Evolutionary conservation across 2,329 filamentous ascomycete species (phyloP).

Genomic region (Chaetomiaceae sp.): DNA sequence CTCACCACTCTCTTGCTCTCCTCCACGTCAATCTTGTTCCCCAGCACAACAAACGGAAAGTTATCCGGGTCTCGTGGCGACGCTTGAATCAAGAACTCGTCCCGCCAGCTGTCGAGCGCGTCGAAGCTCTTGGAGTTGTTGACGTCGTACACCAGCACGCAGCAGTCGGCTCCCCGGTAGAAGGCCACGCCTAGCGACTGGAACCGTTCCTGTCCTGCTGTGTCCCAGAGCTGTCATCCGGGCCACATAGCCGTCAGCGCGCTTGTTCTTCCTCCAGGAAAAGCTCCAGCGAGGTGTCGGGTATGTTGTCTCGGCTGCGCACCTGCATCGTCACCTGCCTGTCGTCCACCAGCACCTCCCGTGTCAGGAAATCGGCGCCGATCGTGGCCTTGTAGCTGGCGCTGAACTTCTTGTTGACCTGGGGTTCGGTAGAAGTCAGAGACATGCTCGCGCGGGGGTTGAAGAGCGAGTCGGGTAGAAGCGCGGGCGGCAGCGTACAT

Average conservation of each 20-base stretch:
- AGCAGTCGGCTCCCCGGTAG: conserved; percentile 96
- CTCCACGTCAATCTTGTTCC: conserved; percentile 98
- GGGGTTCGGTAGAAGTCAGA: conserved; percentile 18
- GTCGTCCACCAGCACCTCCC: conserved; percentile 96
- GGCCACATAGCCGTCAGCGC: conserved; percentile 16
- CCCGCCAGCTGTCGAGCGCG: conserved; percentile 94
- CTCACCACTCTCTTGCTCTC: conserved; percentile 89
- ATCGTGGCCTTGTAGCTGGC: conserved; percentile 99
- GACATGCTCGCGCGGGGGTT: not conserved
- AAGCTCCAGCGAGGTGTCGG: not conserved
- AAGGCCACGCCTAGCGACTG: conserved; percentile 96
- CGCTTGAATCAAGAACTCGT: conserved; percentile 97
- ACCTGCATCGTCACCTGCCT: conserved; percentile 92
- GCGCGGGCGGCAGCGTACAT: conserved; percentile 64
- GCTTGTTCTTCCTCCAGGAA: not conserved
- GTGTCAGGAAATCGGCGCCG: conserved; percentile 95
- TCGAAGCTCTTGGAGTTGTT: conserved; percentile 99
- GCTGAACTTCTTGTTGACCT: conserved; percentile 99
- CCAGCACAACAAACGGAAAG: conserved; percentile 96
- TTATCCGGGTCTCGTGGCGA: conserved; percentile 94
- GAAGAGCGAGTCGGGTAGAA: conserved; percentile 4
- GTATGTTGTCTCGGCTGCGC: conserved; percentile 9
- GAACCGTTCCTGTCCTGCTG: conserved; percentile 93
- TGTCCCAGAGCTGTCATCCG: conserved; percentile 80
- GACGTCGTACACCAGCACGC: conserved; percentile 95